A percentile compares a stretch with the other conserved stretches of the same genome.
phyloP scores from a whole-genome alignment of 75 land plant genomes.

The Cupressus sempervirens region DNA sequence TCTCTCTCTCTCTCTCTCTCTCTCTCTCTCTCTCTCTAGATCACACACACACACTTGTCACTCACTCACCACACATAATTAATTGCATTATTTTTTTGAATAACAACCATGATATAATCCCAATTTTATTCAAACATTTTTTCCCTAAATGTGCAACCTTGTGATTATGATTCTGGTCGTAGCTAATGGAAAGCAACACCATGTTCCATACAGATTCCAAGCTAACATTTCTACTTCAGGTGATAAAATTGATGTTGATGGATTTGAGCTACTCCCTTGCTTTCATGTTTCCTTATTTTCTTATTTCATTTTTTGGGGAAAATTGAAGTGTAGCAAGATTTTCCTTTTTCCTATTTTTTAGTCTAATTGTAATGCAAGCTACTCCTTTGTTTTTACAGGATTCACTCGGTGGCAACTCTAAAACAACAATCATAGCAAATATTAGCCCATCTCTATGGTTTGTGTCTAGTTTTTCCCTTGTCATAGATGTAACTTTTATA shows the following conservation, averaged over 20 bases:
- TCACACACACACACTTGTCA: no score
- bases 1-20: no score
- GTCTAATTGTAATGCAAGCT: no score
- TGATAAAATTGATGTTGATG: conserved; percentile 11
- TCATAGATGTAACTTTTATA: no score
- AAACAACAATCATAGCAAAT: no score
- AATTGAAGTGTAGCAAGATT: not conserved
- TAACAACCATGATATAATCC: no score
- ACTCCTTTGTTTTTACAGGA: no score
- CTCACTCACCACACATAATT: no score
- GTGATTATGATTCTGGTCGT: conserved; percentile 92
- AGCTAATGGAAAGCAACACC: conserved; percentile 83
- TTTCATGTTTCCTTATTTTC: not conserved
- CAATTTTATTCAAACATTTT: not conserved
- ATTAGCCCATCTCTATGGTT: no score
- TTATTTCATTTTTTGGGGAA: not conserved
- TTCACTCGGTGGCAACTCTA: no score
- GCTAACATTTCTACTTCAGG: conserved; percentile 98
- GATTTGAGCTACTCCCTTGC: not conserved
- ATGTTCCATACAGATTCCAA: conserved; percentile 94
- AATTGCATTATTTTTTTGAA: not conserved
- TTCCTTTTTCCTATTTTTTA: not conserved
- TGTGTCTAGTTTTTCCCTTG: no score
- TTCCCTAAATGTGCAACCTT: conserved; percentile 51
- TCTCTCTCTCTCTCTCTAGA: no score